Conservation (phyloP, 768 basidiomycete species). For the Boletus rufocinnamomeus region DNA sequence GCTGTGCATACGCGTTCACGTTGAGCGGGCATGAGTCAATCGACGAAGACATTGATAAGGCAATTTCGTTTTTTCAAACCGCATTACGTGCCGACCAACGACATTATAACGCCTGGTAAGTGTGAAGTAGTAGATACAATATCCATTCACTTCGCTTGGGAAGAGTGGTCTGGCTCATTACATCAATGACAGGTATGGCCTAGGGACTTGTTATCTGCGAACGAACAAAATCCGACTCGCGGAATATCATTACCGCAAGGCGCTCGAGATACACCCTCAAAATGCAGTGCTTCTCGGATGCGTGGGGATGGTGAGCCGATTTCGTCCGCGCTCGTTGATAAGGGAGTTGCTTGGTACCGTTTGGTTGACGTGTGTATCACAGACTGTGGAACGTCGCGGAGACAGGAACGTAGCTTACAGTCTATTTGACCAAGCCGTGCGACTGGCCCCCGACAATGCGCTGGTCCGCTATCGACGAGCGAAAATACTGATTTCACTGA, state of each 20-base stretch:
- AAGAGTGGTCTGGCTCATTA: slow-evolving; percentile 26
- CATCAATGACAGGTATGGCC: slow-evolving; percentile 79
- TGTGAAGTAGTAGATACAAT: slow-evolving; percentile 17
- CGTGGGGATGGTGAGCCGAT: slow-evolving; percentile 84
- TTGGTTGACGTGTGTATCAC: slow-evolving; percentile 26
- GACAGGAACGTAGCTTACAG: slow-evolving; percentile 73
- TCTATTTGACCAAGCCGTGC: slow-evolving; percentile 80
- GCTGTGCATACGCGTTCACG: slow-evolving; percentile 94
- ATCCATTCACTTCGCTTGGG: background rate
- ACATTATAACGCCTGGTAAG: slow-evolving; percentile 98
- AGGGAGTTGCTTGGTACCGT: slow-evolving; percentile 12
- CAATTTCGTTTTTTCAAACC: slow-evolving; percentile 87
- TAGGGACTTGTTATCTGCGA: slow-evolving; percentile 94
- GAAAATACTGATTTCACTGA: slow-evolving; percentile 84
- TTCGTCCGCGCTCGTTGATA: slow-evolving; percentile 21
- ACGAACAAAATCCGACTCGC: slow-evolving; percentile 92
- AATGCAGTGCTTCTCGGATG: slow-evolving; percentile 97
- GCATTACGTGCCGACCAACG: slow-evolving; percentile 89
- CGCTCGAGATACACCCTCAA: slow-evolving; percentile 87
- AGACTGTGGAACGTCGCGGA: slow-evolving; percentile 89
- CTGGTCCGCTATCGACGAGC: slow-evolving; percentile 93
- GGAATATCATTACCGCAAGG: slow-evolving; percentile 95
- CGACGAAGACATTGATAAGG: slow-evolving; percentile 93
- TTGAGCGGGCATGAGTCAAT: slow-evolving; percentile 96
- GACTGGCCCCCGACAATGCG: slow-evolving; percentile 82